Conservation (phyloP, 495 filamentous ascomycete genomes). For the Mycothermus thermophilus region DNA sequence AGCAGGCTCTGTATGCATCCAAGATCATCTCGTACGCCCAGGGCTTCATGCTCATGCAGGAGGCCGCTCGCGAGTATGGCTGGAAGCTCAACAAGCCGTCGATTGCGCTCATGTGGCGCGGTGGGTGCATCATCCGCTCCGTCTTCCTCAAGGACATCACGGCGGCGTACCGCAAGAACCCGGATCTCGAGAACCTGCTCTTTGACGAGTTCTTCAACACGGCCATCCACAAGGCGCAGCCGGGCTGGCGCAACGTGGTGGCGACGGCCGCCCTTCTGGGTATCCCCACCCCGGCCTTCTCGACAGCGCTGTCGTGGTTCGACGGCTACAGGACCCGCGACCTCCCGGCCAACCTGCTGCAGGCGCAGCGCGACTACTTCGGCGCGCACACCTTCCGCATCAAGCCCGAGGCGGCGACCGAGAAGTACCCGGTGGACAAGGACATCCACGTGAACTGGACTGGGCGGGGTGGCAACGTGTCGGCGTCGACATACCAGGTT, state of each 20-base stretch:
- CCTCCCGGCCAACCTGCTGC: conserved; percentile 91
- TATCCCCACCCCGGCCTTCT: conserved; percentile 90
- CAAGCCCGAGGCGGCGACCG: conserved; percentile 79
- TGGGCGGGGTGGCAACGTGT: conserved; percentile 89
- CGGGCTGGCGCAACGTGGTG: conserved; percentile 90
- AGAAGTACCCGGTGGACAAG: conserved; percentile 71
- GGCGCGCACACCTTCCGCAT: conserved; percentile 96
- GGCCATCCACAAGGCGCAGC: conserved; percentile 92
- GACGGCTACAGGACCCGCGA: conserved; percentile 93
- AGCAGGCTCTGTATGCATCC: conserved; percentile 96
- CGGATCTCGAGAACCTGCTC: conserved; percentile 92
- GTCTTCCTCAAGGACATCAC: conserved; percentile 99
- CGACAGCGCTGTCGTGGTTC: conserved; percentile 92
- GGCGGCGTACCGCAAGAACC: conserved; percentile 83
- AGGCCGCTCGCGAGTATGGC: conserved; percentile 84
- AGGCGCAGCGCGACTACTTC: conserved; percentile 99
- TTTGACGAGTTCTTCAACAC: conserved; percentile 99
- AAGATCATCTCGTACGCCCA: conserved; percentile 99
- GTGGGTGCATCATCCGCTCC: conserved; percentile 98
- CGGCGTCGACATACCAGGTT: conserved; percentile 92
- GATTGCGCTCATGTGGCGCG: conserved; percentile 99
- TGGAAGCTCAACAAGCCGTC: conserved; percentile 99
- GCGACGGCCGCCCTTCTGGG: conserved; percentile 83
- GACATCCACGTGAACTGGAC: conserved; percentile 99
- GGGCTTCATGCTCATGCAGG: conserved; percentile 99